phyloP scores from a whole-genome alignment of 2,329 filamentous ascomycete species.

The Lachnellula willkommii region DNA sequence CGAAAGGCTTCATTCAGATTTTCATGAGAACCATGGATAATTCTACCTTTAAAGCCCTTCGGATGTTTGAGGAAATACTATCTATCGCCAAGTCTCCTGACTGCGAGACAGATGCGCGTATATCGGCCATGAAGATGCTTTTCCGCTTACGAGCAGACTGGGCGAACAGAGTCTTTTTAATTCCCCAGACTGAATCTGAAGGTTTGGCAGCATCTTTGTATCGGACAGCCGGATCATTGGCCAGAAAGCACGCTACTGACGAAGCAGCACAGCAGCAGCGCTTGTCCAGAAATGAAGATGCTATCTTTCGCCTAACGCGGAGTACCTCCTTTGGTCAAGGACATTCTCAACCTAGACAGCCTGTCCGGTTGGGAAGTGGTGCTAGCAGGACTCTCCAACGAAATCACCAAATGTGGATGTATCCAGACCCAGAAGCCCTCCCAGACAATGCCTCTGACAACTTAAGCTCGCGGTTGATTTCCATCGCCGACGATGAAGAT shows the following conservation, averaged over 20 bases:
- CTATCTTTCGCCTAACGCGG: slow-evolving; percentile 25
- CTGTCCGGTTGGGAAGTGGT: slow-evolving; percentile 27
- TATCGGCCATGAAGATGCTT: slow-evolving; percentile 71
- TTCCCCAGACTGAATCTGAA: slow-evolving; percentile 64
- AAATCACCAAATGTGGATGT: slow-evolving; percentile 53
- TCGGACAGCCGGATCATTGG: slow-evolving; percentile 51
- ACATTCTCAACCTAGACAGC: slow-evolving; percentile 33
- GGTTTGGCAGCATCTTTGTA: slow-evolving; percentile 67
- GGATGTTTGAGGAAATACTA: slow-evolving; percentile 58
- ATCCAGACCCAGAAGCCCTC: slow-evolving; percentile 51
- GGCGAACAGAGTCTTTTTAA: slow-evolving; percentile 69
- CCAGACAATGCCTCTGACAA: slow-evolving; percentile 39
- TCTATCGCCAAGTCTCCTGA: slow-evolving; percentile 55
- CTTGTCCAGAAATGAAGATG: slow-evolving; percentile 34
- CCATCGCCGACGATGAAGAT: slow-evolving; percentile 14
- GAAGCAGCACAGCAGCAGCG: slow-evolving; percentile 38
- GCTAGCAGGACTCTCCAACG: slow-evolving; percentile 27
- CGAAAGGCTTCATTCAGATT: slow-evolving; percentile 65
- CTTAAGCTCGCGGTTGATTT: slow-evolving; percentile 29
- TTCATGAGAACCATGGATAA: slow-evolving; percentile 69
- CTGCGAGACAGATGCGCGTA: slow-evolving; percentile 62
- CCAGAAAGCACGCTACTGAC: slow-evolving; percentile 36
- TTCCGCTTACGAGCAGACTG: slow-evolving; percentile 82
- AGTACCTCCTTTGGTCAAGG: slow-evolving; percentile 30
- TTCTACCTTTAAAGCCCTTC: slow-evolving; percentile 58